Conservation (phyloP, 768 basidiomycete genomes). For the Trametes maxima region DNA sequence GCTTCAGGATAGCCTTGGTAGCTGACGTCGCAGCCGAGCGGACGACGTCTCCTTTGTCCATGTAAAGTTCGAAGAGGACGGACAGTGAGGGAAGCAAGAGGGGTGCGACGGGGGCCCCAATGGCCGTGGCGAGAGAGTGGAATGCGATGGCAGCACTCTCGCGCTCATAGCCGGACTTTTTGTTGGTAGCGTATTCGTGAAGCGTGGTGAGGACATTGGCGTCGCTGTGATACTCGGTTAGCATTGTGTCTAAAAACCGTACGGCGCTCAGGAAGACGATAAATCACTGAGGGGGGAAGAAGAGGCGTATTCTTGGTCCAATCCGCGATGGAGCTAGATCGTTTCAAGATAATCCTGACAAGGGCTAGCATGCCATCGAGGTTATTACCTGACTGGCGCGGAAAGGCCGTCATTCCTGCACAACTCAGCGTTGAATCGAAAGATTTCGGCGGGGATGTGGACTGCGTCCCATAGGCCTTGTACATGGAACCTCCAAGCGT, state of each 20-base stretch:
- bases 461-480: too few species aligned
- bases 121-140: slow-evolving; percentile 67
- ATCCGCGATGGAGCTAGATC: too few species aligned
- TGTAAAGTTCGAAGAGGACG: slow-evolving; percentile 78
- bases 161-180: slow-evolving; percentile 86
- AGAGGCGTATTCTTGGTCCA: too few species aligned
- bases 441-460: too few species aligned
- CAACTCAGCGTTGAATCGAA: too few species aligned
- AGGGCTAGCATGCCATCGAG: too few species aligned
- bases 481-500: neutral
- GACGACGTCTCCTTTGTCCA: slow-evolving; percentile 95
- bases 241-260: neutral
- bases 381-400: too few species aligned
- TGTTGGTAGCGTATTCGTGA: slow-evolving; percentile 72
- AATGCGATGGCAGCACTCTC: slow-evolving; percentile 85
- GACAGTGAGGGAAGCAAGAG: slow-evolving; percentile 78
- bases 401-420: too few species aligned
- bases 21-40: slow-evolving; percentile 78
- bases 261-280: neutral
- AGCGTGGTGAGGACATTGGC: slow-evolving; percentile 62
- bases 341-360: too few species aligned
- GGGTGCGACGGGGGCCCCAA: slow-evolving; percentile 74
- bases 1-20: slow-evolving; percentile 81
- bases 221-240: slow-evolving; percentile 47
- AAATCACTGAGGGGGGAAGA: too few species aligned